These are phyloP conservation scores for Paecilomyces niveus DNA, from an alignment of 2,329 filamentous ascomycete species.

Conservation along the genomic window DNA sequence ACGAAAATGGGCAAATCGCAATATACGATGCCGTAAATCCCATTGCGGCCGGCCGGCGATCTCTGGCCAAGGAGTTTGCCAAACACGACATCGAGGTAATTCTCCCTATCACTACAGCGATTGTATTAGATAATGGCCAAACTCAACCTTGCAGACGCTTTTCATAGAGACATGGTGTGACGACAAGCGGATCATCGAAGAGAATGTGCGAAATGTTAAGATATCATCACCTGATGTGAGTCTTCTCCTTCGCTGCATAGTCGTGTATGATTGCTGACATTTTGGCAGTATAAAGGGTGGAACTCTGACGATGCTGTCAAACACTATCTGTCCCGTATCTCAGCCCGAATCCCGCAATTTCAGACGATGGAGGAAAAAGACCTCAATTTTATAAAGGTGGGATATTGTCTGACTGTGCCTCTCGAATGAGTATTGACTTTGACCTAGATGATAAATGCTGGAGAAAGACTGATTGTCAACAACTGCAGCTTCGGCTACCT, in stretches of 20 bases:
- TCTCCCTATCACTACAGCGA: neutral
- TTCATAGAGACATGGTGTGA: constrained; percentile 97
- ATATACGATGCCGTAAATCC: constrained; percentile 99
- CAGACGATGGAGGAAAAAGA: constrained; percentile 94
- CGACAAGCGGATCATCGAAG: constrained; percentile 85
- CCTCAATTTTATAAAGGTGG: constrained; percentile 83
- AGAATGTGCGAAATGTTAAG: constrained; percentile 95
- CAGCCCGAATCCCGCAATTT: constrained; percentile 87
- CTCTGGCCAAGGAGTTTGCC: constrained; percentile 90
- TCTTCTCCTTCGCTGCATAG: constrained; percentile 5
- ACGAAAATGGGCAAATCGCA: constrained; percentile 95
- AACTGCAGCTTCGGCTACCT: constrained; percentile 96
- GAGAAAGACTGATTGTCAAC: constrained; percentile 88
- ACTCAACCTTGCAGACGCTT: constrained; percentile 58
- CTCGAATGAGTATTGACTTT: neutral
- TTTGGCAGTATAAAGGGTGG: constrained; percentile 73
- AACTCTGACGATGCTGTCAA: constrained; percentile 84
- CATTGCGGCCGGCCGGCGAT: constrained; percentile 69
- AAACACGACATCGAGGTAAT: constrained; percentile 86
- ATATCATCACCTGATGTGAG: constrained; percentile 90
- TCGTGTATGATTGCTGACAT: constrained; percentile 5
- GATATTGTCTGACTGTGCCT: neutral
- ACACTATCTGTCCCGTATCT: constrained; percentile 83
- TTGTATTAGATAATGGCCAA: neutral
- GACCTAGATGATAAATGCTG: constrained; percentile 83